Conservation (phyloP, 192 early-diverging fungal genomes). For the Backusella westeae region DNA sequence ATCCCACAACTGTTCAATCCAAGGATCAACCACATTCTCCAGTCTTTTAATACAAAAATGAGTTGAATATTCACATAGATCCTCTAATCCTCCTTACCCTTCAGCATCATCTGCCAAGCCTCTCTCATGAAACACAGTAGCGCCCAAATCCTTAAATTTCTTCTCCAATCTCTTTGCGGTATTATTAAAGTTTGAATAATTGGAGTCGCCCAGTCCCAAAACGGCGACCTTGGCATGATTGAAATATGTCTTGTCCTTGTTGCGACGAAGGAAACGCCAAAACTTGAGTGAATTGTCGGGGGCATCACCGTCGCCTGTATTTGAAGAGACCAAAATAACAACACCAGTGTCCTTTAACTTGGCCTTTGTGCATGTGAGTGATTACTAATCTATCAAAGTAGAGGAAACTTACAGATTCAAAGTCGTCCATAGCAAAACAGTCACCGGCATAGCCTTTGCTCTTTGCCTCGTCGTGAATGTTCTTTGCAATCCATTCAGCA, state of each 20-base stretch:
- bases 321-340: conserved; percentile 82
- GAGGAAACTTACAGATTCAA: conserved; percentile 51
- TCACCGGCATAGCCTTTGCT: conserved; percentile 65
- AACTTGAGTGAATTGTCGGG: conserved; percentile 94
- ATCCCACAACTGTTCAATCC: conserved; percentile 85
- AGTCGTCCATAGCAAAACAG: conserved; percentile 72
- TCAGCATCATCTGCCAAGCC: conserved; percentile 92
- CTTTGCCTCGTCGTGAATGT: conserved; percentile 72
- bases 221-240: conserved; percentile 44
- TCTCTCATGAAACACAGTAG: conserved; percentile 67
- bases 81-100: conserved; percentile 48
- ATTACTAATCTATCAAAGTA: neutral
- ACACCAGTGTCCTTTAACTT: conserved; percentile 36
- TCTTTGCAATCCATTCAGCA: conserved; percentile 90
- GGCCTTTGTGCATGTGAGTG: neutral
- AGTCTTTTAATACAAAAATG: conserved; percentile 38
- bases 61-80: neutral
- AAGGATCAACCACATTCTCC: conserved; percentile 87
- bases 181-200: conserved; percentile 92
- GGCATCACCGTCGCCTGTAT: conserved; percentile 94
- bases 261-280: conserved; percentile 76
- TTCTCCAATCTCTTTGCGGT: conserved; percentile 79
- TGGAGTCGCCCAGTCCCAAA: conserved; percentile 88
- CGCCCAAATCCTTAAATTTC: conserved; percentile 73
- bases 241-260: conserved; percentile 63